Conservation (phyloP, 805 yeast genomes). For the Cyberlindnera amylophila region DNA sequence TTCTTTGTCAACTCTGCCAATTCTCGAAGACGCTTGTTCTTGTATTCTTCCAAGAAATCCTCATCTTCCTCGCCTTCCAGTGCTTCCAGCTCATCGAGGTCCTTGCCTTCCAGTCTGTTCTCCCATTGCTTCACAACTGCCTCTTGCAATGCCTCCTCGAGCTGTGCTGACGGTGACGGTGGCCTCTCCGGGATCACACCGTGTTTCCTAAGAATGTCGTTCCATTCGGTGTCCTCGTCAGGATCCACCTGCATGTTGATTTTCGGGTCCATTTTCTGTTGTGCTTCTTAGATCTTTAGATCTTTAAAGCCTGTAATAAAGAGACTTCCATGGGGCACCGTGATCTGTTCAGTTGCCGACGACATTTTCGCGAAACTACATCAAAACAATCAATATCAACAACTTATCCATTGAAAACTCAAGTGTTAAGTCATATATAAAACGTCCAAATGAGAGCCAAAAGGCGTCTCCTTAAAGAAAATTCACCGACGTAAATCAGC, state of each 20-base stretch:
- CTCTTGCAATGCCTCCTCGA: conserved; percentile 85
- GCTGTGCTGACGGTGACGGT: conserved; percentile 79
- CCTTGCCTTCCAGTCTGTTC: conserved; percentile 72
- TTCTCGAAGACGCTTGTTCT: conserved; percentile 74
- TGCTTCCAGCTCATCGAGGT: conserved; percentile 78
- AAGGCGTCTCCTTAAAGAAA: too few species aligned
- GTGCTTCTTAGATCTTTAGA: too few species aligned
- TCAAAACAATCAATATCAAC: too few species aligned
- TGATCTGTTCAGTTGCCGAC: too few species aligned
- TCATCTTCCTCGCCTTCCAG: conserved; percentile 92
- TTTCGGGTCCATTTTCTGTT: conserved; percentile 43
- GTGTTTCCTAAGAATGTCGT: conserved; percentile 83
- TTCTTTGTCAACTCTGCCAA: conserved; percentile 53
- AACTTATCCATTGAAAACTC: too few species aligned
- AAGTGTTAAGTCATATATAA: too few species aligned
- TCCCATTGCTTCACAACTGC: conserved; percentile 78
- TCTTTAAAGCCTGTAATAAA: too few species aligned
- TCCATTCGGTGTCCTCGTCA: conserved; percentile 98
- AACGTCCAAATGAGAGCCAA: too few species aligned
- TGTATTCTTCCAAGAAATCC: conserved; percentile 76
- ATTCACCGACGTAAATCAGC: too few species aligned
- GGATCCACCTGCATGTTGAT: conserved; percentile 89
- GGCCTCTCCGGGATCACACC: conserved; percentile 93
- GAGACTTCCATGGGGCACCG: too few species aligned
- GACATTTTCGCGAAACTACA: too few species aligned